These are phyloP conservation scores for Kwoniella sp. DNA, from an alignment of 768 basidiomycete species.

Conservation along the genomic window DNA sequence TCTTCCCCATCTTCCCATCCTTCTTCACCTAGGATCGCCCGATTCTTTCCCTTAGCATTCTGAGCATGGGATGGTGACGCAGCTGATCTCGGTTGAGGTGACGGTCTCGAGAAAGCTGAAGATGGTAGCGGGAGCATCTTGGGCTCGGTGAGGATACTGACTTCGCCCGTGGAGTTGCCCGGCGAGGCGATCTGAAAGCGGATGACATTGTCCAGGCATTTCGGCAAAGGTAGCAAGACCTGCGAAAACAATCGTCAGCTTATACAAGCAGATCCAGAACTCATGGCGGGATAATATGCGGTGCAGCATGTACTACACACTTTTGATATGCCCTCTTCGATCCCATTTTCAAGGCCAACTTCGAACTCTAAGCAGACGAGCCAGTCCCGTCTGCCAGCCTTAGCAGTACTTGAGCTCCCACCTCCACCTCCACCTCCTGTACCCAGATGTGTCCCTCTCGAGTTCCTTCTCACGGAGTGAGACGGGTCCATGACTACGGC, in stretches of 20 bases:
- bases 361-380: slow-evolving; percentile 39
- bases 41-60: slow-evolving; percentile 7
- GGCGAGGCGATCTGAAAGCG: slow-evolving; percentile 36
- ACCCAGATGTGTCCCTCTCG: slow-evolving; percentile 1
- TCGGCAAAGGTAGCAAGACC: slow-evolving; percentile 35
- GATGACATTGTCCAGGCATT: slow-evolving; percentile 44
- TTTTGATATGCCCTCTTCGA: slow-evolving; percentile 22
- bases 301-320: slow-evolving; percentile 13
- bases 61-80: too few relatives aligned
- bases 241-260: slow-evolving; percentile 6
- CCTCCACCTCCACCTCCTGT: not conserved
- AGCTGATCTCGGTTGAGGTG: not conserved
- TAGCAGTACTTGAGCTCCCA: not conserved
- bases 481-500: slow-evolving; percentile 31
- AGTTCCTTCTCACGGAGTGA: not conserved
- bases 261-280: too few relatives aligned
- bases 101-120: slow-evolving; percentile 21
- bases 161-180: slow-evolving; percentile 22
- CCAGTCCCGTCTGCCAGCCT: slow-evolving; percentile 32
- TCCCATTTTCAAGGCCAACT: slow-evolving; percentile 17
- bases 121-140: slow-evolving; percentile 41
- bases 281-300: not conserved
- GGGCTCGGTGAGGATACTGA: slow-evolving; percentile 42
- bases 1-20: slow-evolving; percentile 43
- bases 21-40: slow-evolving; percentile 24